Base-by-base conservation (phyloP, 2,329 filamentous ascomycete genomes). In the Ilyonectria robusta region DNA sequence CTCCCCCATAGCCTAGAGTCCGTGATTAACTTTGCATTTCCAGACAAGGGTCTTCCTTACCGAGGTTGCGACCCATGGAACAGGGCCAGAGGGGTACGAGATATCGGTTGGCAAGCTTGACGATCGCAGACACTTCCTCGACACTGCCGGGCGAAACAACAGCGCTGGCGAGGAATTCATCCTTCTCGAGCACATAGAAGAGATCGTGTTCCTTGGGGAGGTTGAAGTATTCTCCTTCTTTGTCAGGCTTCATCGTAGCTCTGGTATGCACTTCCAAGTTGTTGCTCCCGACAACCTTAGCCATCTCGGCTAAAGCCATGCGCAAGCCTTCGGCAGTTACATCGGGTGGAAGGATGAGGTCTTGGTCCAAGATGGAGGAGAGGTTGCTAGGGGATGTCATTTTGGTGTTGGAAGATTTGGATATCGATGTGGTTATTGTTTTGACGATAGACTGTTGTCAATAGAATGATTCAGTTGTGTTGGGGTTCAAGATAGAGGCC, bases 141-240 rank as follows among this genome's bases (percentile, higher is more conserved):
- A 57, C 61, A 31, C 57, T 61, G 15, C 57, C 50, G 9, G 62
- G 62, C 33, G 23, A 50, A 8, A 61, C 62, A n/a, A 61, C 57
- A 15, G 62, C 62, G 13, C 37, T 17, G 3, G 62, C 56, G 6
- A 65, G 50, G 13, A 65, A 61, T 17, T 56, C 17, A 2, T 65
- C 44, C n/a, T 65, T 61, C 19, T 65, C 62, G 10, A 65, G n/a
- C 11, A 65, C 19, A 26, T 65, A 61, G 42, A 65, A 65, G 3
- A 61, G 50, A 26, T 65, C 62, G 17, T 65, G 62, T 33, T 33
- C 31, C 31, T 33, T 33, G 31, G 56, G 56, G 29, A 48, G 40
- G 23, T 59, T 47, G 42, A 29, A 59, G 42, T 59, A 59, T 7
- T 59, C 40, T 10, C 56, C 56, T 4, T 59, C 10, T 17, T 47